These are phyloP conservation scores for Brassica rapa DNA, from an alignment of 345 rosid species.

Conservation along the genomic window DNA sequence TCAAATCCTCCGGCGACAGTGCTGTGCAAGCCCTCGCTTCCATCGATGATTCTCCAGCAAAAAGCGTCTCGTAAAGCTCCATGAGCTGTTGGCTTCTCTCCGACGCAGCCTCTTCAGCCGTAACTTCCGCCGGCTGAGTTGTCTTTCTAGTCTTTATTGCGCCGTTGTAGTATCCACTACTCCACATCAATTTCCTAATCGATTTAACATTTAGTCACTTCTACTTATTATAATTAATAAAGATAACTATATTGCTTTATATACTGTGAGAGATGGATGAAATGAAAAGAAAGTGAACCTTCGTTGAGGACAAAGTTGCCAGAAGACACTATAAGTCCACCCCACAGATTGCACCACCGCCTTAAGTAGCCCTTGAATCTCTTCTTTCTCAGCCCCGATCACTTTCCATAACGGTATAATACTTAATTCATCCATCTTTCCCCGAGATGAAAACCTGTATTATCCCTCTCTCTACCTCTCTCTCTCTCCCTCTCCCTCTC, in stretches of 20 bases:
- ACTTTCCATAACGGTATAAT: constrained; percentile 20
- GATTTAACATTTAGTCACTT: not conserved
- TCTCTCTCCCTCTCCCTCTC: not conserved
- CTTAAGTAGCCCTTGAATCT: constrained; percentile 71
- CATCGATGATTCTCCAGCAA: constrained; percentile 64
- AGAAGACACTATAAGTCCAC: constrained; percentile 94
- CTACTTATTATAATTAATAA: not conserved
- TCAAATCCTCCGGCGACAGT: constrained; percentile 91
- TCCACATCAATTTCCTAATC: constrained; percentile 77
- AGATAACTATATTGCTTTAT: not conserved
- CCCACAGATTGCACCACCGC: constrained; percentile 85
- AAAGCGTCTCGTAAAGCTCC: constrained; percentile 85
- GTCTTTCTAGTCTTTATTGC: constrained; percentile 96
- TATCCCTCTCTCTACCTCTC: not conserved
- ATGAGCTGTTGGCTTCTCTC: constrained; percentile 95
- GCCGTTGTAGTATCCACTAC: constrained; percentile 94
- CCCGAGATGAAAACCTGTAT: not conserved
- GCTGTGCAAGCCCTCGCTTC: constrained; percentile 69
- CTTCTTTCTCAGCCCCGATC: constrained; percentile 40
- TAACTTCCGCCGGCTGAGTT: constrained; percentile 89
- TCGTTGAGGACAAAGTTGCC: constrained; percentile 95
- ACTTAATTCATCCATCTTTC: constrained; percentile 28
- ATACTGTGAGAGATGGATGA: constrained; percentile 8
- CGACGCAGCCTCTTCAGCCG: constrained; percentile 81
- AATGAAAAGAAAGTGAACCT: constrained; percentile 49